phyloP scores from a whole-genome alignment of 306 rosid genomes.

The Prunus mume region DNA sequence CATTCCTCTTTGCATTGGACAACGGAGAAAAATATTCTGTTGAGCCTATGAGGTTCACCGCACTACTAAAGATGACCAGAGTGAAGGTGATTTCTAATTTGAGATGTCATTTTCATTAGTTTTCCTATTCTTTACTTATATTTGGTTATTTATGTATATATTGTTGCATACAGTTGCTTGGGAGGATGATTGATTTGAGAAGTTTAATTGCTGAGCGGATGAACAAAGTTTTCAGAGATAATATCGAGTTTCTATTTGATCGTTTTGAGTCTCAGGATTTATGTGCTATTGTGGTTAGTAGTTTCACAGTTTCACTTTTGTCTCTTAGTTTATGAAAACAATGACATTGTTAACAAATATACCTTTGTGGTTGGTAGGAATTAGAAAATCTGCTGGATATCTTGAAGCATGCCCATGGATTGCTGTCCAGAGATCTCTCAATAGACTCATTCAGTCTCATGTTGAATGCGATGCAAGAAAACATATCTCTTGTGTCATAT shows the following conservation, averaged over 20 bases:
- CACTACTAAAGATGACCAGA: conserved; percentile 82
- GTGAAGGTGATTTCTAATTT: conserved; percentile 65
- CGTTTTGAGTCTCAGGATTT: conserved; percentile 98
- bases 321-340: conserved; percentile 17
- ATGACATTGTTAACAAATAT: conserved; percentile 18
- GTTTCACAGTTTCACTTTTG: conserved; percentile 31
- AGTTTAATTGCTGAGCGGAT: conserved; percentile 78
- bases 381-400: conserved; percentile 79
- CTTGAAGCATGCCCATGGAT: conserved; percentile 78
- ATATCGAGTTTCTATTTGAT: conserved; percentile 91
- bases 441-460: conserved; percentile 80
- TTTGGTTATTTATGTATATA: not conserved
- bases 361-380: conserved; percentile 60
- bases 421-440: conserved; percentile 74
- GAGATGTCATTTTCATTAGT: not conserved
- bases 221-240: conserved; percentile 86
- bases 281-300: conserved; percentile 84
- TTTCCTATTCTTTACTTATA: not conserved
- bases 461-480: conserved; percentile 98
- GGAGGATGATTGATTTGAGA: conserved; percentile 87
- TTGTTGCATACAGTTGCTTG: conserved; percentile 68
- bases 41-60: conserved; percentile 76
- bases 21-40: conserved; percentile 87
- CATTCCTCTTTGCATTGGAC: conserved; percentile 84
- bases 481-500: conserved; percentile 90